A percentile compares a stretch with the other conserved stretches of the same genome.
These are phyloP conservation scores for Pichia sp. DNA, from an alignment of 1,139 yeast genomes.

Conservation along the genomic window DNA sequence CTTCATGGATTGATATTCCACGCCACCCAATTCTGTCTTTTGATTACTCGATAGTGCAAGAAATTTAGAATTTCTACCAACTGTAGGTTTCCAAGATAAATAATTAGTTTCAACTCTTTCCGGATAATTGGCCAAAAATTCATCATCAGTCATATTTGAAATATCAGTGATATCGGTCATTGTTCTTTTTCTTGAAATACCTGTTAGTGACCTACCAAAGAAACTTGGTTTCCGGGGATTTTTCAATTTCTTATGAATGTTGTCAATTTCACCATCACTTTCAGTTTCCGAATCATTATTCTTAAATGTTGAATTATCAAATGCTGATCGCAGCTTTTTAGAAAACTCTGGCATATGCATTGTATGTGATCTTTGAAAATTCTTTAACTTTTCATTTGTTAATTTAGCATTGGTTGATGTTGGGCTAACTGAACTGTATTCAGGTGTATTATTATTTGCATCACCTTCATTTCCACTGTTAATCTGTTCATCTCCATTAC, in stretches of 20 bases:
- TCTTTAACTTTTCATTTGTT: conserved; percentile 2
- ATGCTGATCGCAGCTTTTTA: conserved; percentile 1
- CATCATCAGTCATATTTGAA: conserved; percentile 22
- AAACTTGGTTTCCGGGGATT: conserved; percentile 21
- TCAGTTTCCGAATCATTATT: conserved; percentile 11
- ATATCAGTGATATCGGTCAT: conserved; percentile 12
- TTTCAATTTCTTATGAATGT: background rate
- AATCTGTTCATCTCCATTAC: background rate
- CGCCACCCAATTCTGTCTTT: conserved; percentile 93
- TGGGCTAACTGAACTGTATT: conserved; percentile 5
- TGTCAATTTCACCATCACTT: background rate
- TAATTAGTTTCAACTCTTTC: conserved; percentile 33
- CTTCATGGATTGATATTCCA: conserved; percentile 86
- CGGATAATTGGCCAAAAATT: conserved; percentile 22
- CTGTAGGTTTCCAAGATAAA: conserved; percentile 84
- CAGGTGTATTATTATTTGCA: background rate
- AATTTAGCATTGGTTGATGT: conserved; percentile 5
- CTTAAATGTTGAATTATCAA: conserved; percentile 1
- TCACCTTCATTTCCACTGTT: background rate
- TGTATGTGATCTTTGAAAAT: conserved; percentile 6
- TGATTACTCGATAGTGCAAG: conserved; percentile 75
- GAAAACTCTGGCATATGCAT: conserved; percentile 11
- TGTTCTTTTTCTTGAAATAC: conserved; percentile 12
- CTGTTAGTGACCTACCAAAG: conserved; percentile 23
- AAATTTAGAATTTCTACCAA: conserved; percentile 94